Percentiles rank a stretch among this genome's conserved stretches.
phyloP scores from a whole-genome alignment of 768 basidiomycete genomes.

The Tricholoma sp. region DNA sequence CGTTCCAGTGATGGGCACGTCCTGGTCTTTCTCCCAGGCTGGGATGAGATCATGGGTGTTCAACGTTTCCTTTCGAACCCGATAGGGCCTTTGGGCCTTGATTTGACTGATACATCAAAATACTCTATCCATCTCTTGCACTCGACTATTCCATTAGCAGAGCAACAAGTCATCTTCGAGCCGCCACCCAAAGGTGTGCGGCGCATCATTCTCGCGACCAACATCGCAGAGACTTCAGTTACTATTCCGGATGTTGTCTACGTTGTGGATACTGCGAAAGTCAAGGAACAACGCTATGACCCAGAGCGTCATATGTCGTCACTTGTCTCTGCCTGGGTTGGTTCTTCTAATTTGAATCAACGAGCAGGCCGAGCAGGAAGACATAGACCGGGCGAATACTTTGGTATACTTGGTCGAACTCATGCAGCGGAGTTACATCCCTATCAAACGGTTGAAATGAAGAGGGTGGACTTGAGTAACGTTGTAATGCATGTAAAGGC shows the following conservation, averaged over 20 bases:
- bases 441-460: slow-evolving; percentile 95
- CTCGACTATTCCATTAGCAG: slow-evolving; percentile 81
- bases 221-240: slow-evolving; percentile 93
- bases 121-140: slow-evolving; percentile 80
- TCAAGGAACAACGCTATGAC: slow-evolving; percentile 89
- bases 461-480: slow-evolving; percentile 81
- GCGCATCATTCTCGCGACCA: slow-evolving; percentile 88
- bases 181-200: slow-evolving; percentile 74
- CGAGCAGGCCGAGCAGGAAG: slow-evolving; percentile 90
- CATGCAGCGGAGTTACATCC: slow-evolving; percentile 60
- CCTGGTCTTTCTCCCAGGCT: slow-evolving; percentile 88
- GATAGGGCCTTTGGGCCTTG: slow-evolving; percentile 44
- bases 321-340: slow-evolving; percentile 88
- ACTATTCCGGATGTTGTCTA: slow-evolving; percentile 95
- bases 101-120: slow-evolving; percentile 54
- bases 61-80: slow-evolving; percentile 57
- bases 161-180: slow-evolving; percentile 88
- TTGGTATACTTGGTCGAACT: slow-evolving; percentile 66
- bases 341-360: slow-evolving; percentile 85
- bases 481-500: slow-evolving; percentile 98
- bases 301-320: slow-evolving; percentile 86
- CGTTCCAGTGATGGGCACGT: slow-evolving; percentile 79
- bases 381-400: slow-evolving; percentile 89
- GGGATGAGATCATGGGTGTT: slow-evolving; percentile 82
- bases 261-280: slow-evolving; percentile 84